Conservation (phyloP, 2,329 filamentous ascomycete genomes). For the Scleromitrula shiraiana region DNA sequence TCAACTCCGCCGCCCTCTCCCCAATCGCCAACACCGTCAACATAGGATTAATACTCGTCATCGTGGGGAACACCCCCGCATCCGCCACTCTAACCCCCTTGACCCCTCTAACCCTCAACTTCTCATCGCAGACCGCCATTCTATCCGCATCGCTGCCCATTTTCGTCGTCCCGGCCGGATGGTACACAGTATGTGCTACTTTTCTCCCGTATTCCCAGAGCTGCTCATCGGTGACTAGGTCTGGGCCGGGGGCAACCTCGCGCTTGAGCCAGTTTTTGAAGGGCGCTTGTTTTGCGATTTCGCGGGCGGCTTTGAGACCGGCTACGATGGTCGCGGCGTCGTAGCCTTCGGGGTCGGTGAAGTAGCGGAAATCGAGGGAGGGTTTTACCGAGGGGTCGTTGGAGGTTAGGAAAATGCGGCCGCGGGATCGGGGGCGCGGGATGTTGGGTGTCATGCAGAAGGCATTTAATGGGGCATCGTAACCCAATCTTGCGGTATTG, state of each 20-base stretch:
- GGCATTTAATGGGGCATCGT: slow-evolving; percentile 40
- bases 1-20: slow-evolving; percentile 77
- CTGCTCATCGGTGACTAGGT: slow-evolving; percentile 63
- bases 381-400: slow-evolving; percentile 35
- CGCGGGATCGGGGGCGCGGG: slow-evolving; percentile 53
- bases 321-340: slow-evolving; percentile 41
- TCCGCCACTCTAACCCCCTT: slow-evolving; percentile 73
- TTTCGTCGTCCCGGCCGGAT: slow-evolving; percentile 82
- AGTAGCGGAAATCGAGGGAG: slow-evolving; percentile 47
- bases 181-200: slow-evolving; percentile 83
- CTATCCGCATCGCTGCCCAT: slow-evolving; percentile 71
- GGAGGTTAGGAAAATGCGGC: slow-evolving; percentile 48
- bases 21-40: slow-evolving; percentile 77
- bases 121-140: slow-evolving; percentile 70
- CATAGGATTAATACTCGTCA: slow-evolving; percentile 85
- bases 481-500: slow-evolving; percentile 77
- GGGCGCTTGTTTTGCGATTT: slow-evolving; percentile 31
- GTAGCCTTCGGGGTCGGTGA: slow-evolving; percentile 48
- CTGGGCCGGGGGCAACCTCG: slow-evolving; percentile 32
- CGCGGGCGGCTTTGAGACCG: slow-evolving; percentile 29
- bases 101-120: slow-evolving; percentile 64
- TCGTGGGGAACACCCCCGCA: slow-evolving; percentile 81
- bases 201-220: slow-evolving; percentile 74
- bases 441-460: slow-evolving; percentile 49
- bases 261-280: slow-evolving; percentile 36